phyloP scores from a whole-genome alignment of 1,284 basidiomycete species.

The Sanghuangporus weigelae region DNA sequence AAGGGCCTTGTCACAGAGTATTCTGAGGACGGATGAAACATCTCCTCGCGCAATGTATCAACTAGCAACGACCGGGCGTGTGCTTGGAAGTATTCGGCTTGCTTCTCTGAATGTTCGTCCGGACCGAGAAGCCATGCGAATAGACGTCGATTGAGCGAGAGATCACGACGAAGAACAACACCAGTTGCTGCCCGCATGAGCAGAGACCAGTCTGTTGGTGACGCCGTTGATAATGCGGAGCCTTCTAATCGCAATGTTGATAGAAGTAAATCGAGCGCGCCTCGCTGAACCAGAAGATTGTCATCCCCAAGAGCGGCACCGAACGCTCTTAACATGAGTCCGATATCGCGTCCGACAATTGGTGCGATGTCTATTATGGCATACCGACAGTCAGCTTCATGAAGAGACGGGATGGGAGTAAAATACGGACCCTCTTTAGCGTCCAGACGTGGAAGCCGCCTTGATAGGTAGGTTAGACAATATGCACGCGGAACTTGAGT shows the following conservation, averaged over 20 bases:
- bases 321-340: constrained; percentile 90
- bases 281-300: constrained; percentile 81
- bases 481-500: constrained; percentile 84
- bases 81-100: constrained; percentile 64
- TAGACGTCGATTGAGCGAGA: constrained; percentile 88
- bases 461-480: constrained; percentile 81
- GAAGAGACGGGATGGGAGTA: background rate
- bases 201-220: constrained; percentile 62
- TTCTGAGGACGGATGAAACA: constrained; percentile 65
- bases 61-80: constrained; percentile 68
- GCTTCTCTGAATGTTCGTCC: constrained; percentile 69
- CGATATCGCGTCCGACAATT: constrained; percentile 82
- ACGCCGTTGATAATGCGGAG: constrained; percentile 58
- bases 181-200: constrained; percentile 75
- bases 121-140: constrained; percentile 91
- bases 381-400: background rate
- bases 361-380: constrained; percentile 53
- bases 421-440: constrained; percentile 56
- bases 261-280: constrained; percentile 76
- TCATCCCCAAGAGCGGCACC: constrained; percentile 86
- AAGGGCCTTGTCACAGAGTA: constrained; percentile 81
- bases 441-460: constrained; percentile 68
- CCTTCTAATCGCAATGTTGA: constrained; percentile 74
- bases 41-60: constrained; percentile 68
- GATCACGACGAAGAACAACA: constrained; percentile 87